These are phyloP conservation scores for Quercus robur DNA, from an alignment of 306 rosid species.

Conservation along the genomic window DNA sequence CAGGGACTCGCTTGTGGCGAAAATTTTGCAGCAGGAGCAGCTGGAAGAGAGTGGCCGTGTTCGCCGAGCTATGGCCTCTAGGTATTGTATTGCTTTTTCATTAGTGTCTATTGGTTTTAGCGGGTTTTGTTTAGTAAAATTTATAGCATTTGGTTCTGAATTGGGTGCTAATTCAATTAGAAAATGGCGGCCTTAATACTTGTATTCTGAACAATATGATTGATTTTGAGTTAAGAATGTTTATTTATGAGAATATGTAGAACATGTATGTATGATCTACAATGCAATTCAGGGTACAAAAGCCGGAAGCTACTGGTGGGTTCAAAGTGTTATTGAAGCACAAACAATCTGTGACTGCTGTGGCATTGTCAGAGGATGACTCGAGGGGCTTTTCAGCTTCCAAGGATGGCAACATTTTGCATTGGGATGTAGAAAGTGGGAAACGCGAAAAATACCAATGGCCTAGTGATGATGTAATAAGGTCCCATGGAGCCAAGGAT, in stretches of 20 bases:
- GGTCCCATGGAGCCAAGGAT: constrained; percentile 75
- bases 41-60: constrained; percentile 83
- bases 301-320: constrained; percentile 48
- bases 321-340: constrained; percentile 71
- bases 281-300: constrained; percentile 50
- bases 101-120: background rate
- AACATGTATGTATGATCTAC: background rate
- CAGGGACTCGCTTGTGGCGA: constrained; percentile 66
- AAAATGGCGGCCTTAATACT: background rate
- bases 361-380: constrained; percentile 80
- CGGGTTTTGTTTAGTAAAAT: background rate
- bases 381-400: constrained; percentile 88
- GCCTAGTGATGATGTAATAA: constrained; percentile 67
- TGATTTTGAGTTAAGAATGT: background rate
- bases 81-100: constrained; percentile 28
- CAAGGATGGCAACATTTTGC: constrained; percentile 80
- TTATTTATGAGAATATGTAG: background rate
- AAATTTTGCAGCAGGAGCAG: constrained; percentile 68
- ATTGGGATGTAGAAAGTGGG: constrained; percentile 88
- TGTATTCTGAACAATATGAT: background rate
- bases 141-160: background rate
- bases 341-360: constrained; percentile 69
- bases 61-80: constrained; percentile 66
- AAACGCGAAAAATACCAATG: constrained; percentile 70
- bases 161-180: background rate